phyloP scores from a whole-genome alignment of 176 grass and related monocot species.

The Carex scoparia region DNA sequence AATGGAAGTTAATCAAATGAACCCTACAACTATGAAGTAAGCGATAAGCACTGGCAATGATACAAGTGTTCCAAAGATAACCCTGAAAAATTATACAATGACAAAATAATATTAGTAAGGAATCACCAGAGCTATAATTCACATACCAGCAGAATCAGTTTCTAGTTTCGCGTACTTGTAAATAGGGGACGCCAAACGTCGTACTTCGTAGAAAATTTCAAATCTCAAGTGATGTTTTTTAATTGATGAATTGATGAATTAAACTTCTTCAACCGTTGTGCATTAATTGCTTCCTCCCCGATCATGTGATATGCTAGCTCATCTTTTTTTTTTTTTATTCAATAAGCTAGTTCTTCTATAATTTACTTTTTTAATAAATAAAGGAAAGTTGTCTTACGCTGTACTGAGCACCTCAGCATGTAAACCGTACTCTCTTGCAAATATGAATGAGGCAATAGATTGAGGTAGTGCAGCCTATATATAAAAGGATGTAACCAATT shows the following conservation, averaged over 20 bases:
- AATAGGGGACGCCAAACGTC: too few relatives aligned
- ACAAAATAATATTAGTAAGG: background rate
- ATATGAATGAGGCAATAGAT: slow-evolving; percentile 64
- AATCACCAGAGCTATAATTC: background rate
- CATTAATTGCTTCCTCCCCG: too few relatives aligned
- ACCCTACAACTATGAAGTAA: slow-evolving; percentile 35
- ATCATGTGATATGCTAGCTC: too few relatives aligned
- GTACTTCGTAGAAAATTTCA: background rate
- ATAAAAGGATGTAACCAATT: background rate
- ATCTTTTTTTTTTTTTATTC: too few relatives aligned
- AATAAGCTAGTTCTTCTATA: background rate
- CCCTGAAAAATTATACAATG: slow-evolving; percentile 32
- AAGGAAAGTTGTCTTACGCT: slow-evolving; percentile 33
- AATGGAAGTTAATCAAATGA: slow-evolving; percentile 12
- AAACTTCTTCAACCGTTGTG: background rate
- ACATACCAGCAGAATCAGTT: background rate
- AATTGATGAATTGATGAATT: background rate
- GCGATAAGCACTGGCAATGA: slow-evolving; percentile 50
- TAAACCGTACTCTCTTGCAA: slow-evolving; percentile 72
- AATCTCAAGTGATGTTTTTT: background rate
- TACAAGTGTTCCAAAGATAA: slow-evolving; percentile 63
- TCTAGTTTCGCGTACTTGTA: background rate
- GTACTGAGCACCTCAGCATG: slow-evolving; percentile 73
- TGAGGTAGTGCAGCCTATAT: slow-evolving; percentile 68
- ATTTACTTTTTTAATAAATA: background rate